A percentile compares a stretch with the other conserved stretches of the same genome.
Conservation (phyloP, 2,329 filamentous ascomycete species). For the Colletotrichum orbiculare region DNA sequence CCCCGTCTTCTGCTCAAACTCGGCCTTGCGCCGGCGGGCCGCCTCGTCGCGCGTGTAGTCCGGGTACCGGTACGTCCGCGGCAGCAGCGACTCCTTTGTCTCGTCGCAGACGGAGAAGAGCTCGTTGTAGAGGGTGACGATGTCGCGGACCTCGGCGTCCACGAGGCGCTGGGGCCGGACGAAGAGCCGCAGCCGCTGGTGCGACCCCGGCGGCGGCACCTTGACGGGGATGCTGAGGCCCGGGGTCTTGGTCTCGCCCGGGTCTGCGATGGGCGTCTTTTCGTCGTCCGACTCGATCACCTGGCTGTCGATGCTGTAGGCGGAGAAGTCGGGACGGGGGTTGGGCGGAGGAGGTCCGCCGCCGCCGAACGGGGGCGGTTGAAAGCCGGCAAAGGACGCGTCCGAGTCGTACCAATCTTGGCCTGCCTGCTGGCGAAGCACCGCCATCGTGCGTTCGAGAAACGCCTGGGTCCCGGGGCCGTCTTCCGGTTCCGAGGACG, state of each 20-base stretch:
- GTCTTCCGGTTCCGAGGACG: no score
- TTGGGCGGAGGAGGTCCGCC: no score
- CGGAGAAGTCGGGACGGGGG: no score
- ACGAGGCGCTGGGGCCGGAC: conserved; percentile 7
- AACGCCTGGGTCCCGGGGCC: no score
- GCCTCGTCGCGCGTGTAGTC: conserved; percentile 19
- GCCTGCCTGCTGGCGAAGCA: no score
- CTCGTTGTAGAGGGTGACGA: conserved; percentile 2
- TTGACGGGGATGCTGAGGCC: conserved; percentile 13
- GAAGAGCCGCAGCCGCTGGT: conserved; percentile 16
- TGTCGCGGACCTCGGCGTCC: not conserved
- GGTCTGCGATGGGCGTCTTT: no score
- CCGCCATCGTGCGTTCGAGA: no score
- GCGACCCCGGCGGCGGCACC: not conserved
- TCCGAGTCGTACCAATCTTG: no score
- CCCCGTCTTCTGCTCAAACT: conserved; percentile 30
- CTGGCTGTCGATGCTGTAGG: no score
- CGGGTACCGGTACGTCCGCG: conserved; percentile 20
- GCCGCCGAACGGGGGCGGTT: no score
- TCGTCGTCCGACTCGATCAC: no score
- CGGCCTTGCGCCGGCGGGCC: conserved; percentile 22
- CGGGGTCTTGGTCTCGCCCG: not conserved
- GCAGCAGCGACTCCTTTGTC: not conserved
- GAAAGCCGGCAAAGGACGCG: no score
- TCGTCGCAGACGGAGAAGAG: conserved; percentile 3